phyloP scores from a whole-genome alignment of 371 early-diverging fungal species.

The Amoeboradix gromovi region DNA sequence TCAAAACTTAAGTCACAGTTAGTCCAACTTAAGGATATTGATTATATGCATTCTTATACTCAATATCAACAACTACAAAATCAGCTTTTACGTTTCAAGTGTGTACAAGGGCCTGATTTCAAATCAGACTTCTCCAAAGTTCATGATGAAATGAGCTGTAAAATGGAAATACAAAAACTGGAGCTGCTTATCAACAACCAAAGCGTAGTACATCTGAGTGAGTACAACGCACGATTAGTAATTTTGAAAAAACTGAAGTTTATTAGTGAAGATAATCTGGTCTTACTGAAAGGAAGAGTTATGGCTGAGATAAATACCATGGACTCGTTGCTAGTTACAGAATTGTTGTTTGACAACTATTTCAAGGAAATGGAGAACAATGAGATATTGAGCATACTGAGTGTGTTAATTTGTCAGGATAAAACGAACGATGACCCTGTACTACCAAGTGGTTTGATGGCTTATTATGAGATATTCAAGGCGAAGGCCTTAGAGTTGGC shows the following conservation, averaged over 20 bases:
- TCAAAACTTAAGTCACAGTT: no score
- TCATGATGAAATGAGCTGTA: no score
- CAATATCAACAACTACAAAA: no score
- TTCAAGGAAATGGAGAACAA: conserved; percentile 60
- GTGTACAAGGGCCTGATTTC: no score
- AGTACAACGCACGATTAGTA: conserved; percentile 55
- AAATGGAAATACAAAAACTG: no score
- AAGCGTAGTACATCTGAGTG: conserved; percentile 66
- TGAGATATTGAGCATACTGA: conserved; percentile 78
- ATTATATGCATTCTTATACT: no score
- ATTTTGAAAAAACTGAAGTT: conserved; percentile 45
- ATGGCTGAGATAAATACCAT: conserved; percentile 90
- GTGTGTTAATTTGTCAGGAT: conserved; percentile 89
- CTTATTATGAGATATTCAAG: conserved; percentile 8
- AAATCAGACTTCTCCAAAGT: no score
- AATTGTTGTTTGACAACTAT: conserved; percentile 84
- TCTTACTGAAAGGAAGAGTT: conserved; percentile 94
- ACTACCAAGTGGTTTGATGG: conserved; percentile 3
- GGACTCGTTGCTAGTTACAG: conserved; percentile 85
- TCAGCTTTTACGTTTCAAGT: no score
- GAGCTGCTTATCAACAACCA: no score
- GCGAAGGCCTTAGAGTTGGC: conserved; percentile 36
- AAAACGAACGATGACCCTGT: conserved; percentile 13
- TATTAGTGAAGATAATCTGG: conserved; percentile 48
- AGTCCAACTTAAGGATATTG: no score